These are phyloP conservation scores for Cyamopsis tetragonoloba DNA, from an alignment of 306 rosid genomes.

Conservation along the genomic window DNA sequence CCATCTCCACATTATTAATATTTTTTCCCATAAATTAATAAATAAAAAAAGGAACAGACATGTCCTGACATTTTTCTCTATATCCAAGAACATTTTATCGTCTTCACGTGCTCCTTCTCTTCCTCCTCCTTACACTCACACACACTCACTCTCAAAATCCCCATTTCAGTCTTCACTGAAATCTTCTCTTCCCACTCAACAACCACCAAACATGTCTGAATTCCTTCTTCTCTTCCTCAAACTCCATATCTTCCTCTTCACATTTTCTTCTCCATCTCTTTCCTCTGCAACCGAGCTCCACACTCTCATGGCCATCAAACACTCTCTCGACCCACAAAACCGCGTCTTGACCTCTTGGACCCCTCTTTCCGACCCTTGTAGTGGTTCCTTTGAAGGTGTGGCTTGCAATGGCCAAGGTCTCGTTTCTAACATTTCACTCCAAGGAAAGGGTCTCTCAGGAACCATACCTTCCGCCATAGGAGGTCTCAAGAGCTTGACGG, in stretches of 20 bases:
- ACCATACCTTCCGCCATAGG: constrained; percentile 61
- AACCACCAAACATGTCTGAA: constrained; percentile 40
- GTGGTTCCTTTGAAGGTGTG: constrained; percentile 64
- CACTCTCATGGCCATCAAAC: constrained; percentile 59
- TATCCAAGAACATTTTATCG: too few relatives aligned
- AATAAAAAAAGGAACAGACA: too few relatives aligned
- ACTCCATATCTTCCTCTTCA: constrained; percentile 15
- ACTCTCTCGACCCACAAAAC: constrained; percentile 72
- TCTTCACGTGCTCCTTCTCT: too few relatives aligned
- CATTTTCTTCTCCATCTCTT: constrained; percentile 20
- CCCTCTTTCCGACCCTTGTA: constrained; percentile 55
- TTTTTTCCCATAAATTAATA: too few relatives aligned
- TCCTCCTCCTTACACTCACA: too few relatives aligned
- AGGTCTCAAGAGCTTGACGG: constrained; percentile 64
- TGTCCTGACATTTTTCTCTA: too few relatives aligned
- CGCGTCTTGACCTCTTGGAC: constrained; percentile 60
- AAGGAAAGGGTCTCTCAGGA: constrained; percentile 81
- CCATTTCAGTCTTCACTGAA: too few relatives aligned
- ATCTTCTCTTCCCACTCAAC: too few relatives aligned
- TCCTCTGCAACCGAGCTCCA: constrained; percentile 36
- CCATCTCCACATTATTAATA: too few relatives aligned
- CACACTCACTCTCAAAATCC: too few relatives aligned
- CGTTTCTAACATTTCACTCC: constrained; percentile 70
- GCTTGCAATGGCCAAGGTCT: constrained; percentile 68
- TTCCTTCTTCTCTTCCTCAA: constrained; percentile 15